These are phyloP conservation scores for Leccinum angustisporum DNA, from an alignment of 1,284 basidiomycete genomes.

Conservation along the genomic window DNA sequence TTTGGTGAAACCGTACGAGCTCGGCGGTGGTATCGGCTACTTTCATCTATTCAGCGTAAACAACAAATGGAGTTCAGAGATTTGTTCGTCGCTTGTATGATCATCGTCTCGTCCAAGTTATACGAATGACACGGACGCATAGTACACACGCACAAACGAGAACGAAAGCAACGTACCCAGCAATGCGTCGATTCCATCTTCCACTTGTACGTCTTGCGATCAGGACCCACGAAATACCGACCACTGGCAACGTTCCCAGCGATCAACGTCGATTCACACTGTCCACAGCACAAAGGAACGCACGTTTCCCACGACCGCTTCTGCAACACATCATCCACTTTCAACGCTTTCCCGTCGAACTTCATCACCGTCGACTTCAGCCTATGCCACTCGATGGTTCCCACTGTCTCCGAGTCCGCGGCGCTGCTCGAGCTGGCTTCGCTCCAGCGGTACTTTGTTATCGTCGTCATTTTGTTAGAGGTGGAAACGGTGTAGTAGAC, in stretches of 20 bases:
- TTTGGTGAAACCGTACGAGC: constrained; percentile 23
- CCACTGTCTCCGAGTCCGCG: constrained; percentile 22
- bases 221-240: constrained; percentile 27
- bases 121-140: background rate
- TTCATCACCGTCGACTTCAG: constrained; percentile 15
- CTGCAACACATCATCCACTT: constrained; percentile 14
- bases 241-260: constrained; percentile 12
- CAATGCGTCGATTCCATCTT: constrained; percentile 25
- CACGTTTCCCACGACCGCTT: constrained; percentile 17
- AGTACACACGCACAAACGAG: background rate
- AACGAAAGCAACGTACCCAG: background rate
- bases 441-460: constrained; percentile 27
- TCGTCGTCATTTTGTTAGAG: constrained; percentile 26
- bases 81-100: background rate
- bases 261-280: background rate
- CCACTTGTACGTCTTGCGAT: constrained; percentile 28
- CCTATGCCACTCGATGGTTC: constrained; percentile 30
- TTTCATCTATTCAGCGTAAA: constrained; percentile 18
- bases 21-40: constrained; percentile 4
- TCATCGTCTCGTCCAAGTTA: background rate
- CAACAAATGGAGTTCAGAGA: background rate
- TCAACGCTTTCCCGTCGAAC: constrained; percentile 17
- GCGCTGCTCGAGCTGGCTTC: constrained; percentile 2
- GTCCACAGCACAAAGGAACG: background rate
- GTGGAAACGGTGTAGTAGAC: constrained; percentile 26